A percentile compares a stretch with the other conserved stretches of the same genome.
Conservation (phyloP, 176 grass and related monocot species). For the Poa pratensis region DNA sequence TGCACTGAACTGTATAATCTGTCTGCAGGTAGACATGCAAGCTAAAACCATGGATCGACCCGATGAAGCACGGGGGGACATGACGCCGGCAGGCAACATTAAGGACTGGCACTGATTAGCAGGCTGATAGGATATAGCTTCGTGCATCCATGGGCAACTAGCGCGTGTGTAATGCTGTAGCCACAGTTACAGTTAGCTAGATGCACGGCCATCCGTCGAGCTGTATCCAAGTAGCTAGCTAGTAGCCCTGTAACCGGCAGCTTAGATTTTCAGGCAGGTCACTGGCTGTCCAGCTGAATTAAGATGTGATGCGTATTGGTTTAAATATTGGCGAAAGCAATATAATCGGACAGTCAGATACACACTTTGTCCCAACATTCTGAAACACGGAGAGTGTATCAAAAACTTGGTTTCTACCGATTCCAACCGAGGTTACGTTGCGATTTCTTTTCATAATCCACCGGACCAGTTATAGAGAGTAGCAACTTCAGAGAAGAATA, state of each 20-base stretch:
- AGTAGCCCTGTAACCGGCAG: too few relatives aligned
- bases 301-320: not conserved
- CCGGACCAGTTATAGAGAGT: not conserved
- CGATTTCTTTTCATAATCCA: not conserved
- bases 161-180: not conserved
- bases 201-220: not conserved
- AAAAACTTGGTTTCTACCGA: too few relatives aligned
- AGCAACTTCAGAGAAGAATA: not conserved
- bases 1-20: not conserved
- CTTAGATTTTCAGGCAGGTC: not conserved
- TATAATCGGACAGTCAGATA: not conserved
- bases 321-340: not conserved
- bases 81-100: not conserved
- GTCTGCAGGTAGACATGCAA: not conserved
- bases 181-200: not conserved
- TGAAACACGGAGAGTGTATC: too few relatives aligned
- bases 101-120: not conserved
- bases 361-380: too few relatives aligned
- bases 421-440: too few relatives aligned
- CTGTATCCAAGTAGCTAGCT: not conserved
- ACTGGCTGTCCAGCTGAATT: not conserved
- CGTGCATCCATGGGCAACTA: not conserved
- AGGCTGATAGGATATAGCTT: not conserved
- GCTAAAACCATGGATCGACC: not conserved
- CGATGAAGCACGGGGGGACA: not conserved